Evolutionary conservation across 169 alveolate genomes (phyloP), one percentile per base, ranked within the genome.

Genomic region (Plasmodium chabaudi): DNA sequence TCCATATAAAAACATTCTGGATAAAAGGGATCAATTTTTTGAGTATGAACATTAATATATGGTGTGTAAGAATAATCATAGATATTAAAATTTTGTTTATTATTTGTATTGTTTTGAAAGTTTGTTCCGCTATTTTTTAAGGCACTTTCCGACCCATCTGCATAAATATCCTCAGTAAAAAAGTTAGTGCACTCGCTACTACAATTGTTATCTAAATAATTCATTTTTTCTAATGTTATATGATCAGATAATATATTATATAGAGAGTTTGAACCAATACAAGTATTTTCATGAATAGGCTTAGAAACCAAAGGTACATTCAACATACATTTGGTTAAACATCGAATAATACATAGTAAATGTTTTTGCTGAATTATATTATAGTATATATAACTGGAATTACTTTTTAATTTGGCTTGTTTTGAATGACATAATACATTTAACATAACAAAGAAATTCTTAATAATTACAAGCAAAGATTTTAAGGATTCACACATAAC

Each of bases 281-380:
- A 82, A n/a, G 72, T 19, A 63, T 86, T 86, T 70, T 86, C 84
- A 27, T 86, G 91, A 15, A 86, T 86, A n/a, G 91, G 91, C 25
- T 70, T 86, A 39, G 70, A 47, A 49, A 86, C 91, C n/a, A 86
- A 5, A 5, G 91, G 91, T 34, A 86, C 87, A 70, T 86, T 70
- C 87, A 86, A 69, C 91, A 86, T 86, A 51, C 91, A 86, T 55
- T 86, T 86, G 25, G 91, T 86, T 70, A 86, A 69, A 23, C 91
- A 69, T 25, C 91, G 27, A 46, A 86, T 86, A 27, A 86, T 86
- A 51, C 87, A 86, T 17, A 86, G 34, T 7, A 86, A 69, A 63
- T 86, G 91, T 53, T 86, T 86, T 25, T 86, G 91, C 47, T 86
- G 91, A 1, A 86, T 47, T 12, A 86, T 87, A 17, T 86, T 86